Evolutionary conservation across 495 filamentous ascomycete genomes (phyloP).

Genomic region (Cenococcum geophilum): DNA sequence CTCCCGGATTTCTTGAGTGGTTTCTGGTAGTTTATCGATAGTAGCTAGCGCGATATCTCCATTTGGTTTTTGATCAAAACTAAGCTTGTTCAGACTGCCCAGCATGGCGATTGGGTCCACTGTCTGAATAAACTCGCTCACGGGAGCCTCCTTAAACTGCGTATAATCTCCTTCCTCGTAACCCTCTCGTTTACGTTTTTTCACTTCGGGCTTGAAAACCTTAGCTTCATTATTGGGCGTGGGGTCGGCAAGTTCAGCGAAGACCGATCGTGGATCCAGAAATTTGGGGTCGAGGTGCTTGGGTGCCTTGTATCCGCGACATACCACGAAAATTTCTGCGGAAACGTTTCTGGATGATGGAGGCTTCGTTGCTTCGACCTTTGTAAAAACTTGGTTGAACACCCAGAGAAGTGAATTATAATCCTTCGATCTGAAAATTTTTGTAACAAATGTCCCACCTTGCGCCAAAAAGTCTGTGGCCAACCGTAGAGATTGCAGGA

Average conservation of each 20-base stretch:
- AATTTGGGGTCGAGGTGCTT: conserved; percentile 89
- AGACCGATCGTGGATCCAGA: conserved; percentile 83
- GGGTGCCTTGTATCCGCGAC: conserved; percentile 86
- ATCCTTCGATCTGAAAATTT: conserved; percentile 96
- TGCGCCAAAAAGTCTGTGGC: conserved; percentile 89
- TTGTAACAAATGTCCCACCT: conserved; percentile 93
- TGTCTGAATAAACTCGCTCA: conserved; percentile 91
- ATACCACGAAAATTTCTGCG: conserved; percentile 97
- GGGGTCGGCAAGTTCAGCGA: conserved; percentile 84
- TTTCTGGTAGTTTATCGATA: conserved; percentile 84
- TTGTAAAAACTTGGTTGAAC: conserved; percentile 90
- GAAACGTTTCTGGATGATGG: conserved; percentile 93
- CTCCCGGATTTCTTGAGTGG: conserved; percentile 74
- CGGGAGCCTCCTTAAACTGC: conserved; percentile 81
- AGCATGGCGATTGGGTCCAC: conserved; percentile 94
- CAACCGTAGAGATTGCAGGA: conserved; percentile 81
- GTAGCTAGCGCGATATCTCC: conserved; percentile 84
- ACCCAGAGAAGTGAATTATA: conserved; percentile 97
- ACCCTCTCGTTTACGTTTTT: conserved; percentile 93
- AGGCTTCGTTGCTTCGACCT: conserved; percentile 94
- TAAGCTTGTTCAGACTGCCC: conserved; percentile 74
- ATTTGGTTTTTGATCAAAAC: conserved; percentile 67
- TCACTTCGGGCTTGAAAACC: conserved; percentile 93
- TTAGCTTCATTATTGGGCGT: conserved; percentile 95
- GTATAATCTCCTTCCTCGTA: conserved; percentile 95